phyloP scores from a whole-genome alignment of 768 basidiomycete genomes.

The Lentinus tigrinus region DNA sequence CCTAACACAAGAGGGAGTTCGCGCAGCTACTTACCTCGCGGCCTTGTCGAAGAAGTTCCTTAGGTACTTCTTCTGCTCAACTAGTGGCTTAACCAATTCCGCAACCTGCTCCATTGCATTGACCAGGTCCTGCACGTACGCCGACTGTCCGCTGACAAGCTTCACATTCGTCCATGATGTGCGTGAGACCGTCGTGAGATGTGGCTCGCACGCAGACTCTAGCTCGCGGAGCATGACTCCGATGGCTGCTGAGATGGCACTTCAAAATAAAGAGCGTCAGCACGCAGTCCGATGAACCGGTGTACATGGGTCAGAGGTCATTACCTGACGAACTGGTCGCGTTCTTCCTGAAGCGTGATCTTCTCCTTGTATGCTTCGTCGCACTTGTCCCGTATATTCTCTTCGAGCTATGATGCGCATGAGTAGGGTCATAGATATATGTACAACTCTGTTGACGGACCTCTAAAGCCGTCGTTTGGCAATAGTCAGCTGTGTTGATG shows the following conservation, averaged over 20 bases:
- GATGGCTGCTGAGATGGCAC: conserved; percentile 84
- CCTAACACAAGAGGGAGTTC: background rate
- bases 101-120: conserved; percentile 73
- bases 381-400: conserved; percentile 84
- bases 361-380: conserved; percentile 73
- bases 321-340: conserved; percentile 88
- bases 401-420: conserved; percentile 66
- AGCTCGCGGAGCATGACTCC: conserved; percentile 79
- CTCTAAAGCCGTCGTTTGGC: conserved; percentile 87
- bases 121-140: conserved; percentile 77
- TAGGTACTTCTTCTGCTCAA: conserved; percentile 94
- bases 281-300: too few species aligned
- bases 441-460: too few species aligned
- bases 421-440: too few species aligned
- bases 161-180: conserved; percentile 76
- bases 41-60: conserved; percentile 93
- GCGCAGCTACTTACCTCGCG: conserved; percentile 60
- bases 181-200: conserved; percentile 73
- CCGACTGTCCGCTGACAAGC: conserved; percentile 85
- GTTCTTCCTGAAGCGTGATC: conserved; percentile 79
- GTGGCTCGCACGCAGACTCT: conserved; percentile 78
- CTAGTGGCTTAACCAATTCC: conserved; percentile 71
- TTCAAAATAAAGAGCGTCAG: conserved; percentile 32
- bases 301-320: background rate
- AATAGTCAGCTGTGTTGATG: conserved; percentile 98